Evolutionary conservation across 2,329 filamentous ascomycete genomes (phyloP).

Genomic region (Paramyrothecium sp.): DNA sequence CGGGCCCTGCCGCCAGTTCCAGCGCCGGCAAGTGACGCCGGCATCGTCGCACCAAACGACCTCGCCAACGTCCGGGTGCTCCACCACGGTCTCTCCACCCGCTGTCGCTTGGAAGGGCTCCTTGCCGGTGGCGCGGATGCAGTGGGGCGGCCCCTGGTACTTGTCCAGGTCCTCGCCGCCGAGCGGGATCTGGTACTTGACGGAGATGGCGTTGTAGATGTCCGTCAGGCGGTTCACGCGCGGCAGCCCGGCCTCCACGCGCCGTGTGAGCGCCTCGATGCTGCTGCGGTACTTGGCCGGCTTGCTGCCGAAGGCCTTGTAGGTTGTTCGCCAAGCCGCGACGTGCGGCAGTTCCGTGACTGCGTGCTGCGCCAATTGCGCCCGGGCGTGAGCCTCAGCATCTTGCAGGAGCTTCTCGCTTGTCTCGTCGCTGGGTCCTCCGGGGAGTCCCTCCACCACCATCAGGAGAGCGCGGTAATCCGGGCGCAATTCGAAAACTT

Average conservation of each 20-base stretch:
- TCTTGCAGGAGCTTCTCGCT: slow-evolving; percentile 13
- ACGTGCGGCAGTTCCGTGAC: slow-evolving; percentile 14
- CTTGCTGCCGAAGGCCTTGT: slow-evolving; percentile 15
- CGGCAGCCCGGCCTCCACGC: slow-evolving; percentile 11
- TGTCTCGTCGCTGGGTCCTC: slow-evolving; percentile 10
- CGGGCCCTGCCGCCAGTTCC: slow-evolving; percentile 16
- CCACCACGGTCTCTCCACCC: slow-evolving; percentile 1
- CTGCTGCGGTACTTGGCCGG: slow-evolving; percentile 12
- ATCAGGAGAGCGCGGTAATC: slow-evolving; percentile 14
- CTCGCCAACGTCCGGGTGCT: slow-evolving; percentile 9
- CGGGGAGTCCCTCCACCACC: slow-evolving; percentile 13
- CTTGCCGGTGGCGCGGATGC: slow-evolving; percentile 8
- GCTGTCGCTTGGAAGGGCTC: slow-evolving; percentile 1
- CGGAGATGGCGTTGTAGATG: slow-evolving; percentile 18
- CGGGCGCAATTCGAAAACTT: slow-evolving; percentile 13
- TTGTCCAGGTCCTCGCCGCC: slow-evolving; percentile 17
- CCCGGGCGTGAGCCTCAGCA: slow-evolving; percentile 9
- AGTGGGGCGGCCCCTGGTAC: slow-evolving; percentile 11
- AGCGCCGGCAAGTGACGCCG: slow-evolving; percentile 15
- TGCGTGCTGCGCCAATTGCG: slow-evolving; percentile 1
- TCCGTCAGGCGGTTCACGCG: slow-evolving; percentile 15
- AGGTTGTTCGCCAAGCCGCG: slow-evolving; percentile 12
- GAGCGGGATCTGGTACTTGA: slow-evolving; percentile 15
- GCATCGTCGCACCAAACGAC: slow-evolving; percentile 15
- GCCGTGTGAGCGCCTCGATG: slow-evolving; percentile 13